Evolutionary conservation across 2,329 filamentous ascomycete species (phyloP), one percentile per base, ranked within the genome.

Genomic region (Rutstroemia sp.): DNA sequence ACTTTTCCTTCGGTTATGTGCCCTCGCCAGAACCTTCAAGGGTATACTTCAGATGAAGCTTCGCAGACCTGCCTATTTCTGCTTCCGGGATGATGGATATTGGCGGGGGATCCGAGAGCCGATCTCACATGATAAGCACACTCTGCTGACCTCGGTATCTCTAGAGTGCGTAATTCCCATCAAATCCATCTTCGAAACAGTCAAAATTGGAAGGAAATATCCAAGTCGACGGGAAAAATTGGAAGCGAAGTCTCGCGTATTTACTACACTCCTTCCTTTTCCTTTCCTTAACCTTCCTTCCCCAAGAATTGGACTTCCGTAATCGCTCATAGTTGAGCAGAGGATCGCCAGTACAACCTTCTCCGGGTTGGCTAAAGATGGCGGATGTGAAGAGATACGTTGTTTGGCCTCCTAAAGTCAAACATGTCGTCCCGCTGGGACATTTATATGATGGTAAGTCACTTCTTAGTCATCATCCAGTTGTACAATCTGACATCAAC

Each of bases 361-460:
- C 7, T 19, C 19, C 17, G 3, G 10, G 7, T 42, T 42, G 16
- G 16, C 17, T 42, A 5, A n/a, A 42, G 39, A 42, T 42, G 17
- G 39, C 16, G 16, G 4, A n/a, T 14, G 39, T 49, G 12, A 21
- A 27, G 12, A 38, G 39, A 17, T 49, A 54, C 23, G 54, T 57
- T 34, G 34, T 34, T n/a, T 57, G 54, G 54, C 54, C 54, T 9
- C 54, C 49, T 2, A 44, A 54, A 2, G 19, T 57, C 21, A 54
- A 54, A 23, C 45, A 54, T 49, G 5, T 54, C 27, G 45, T 54
- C 9, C 52, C 44, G 34, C 10, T 63, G 21, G 61, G 61, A 1
- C 27, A 56, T 39, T 23, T 61, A 38, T 54, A 57, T n/a, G 61
- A 63, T 40, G 40, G 61, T 59, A 45, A 59, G 60, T 51, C 14